Evolutionary conservation across 495 filamentous ascomycete species (phyloP).

Genomic region (Penicillium simplicissimum): DNA sequence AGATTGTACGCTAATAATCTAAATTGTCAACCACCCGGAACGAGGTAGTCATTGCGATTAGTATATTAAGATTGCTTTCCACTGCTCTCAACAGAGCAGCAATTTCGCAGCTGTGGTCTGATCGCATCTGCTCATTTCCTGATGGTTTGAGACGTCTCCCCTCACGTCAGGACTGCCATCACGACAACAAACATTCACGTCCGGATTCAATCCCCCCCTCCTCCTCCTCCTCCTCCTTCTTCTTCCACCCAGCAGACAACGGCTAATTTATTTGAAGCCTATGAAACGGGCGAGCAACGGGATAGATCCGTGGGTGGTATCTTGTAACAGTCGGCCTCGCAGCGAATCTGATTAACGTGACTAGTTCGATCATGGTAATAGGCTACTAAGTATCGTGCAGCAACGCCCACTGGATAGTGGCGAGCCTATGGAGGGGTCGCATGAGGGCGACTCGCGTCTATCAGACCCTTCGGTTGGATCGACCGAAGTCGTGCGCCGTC

Average conservation of each 20-base stretch:
- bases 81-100: background rate
- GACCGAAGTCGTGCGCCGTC: slow-evolving; percentile 3
- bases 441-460: slow-evolving; percentile 17
- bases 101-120: background rate
- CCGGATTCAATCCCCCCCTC: background rate
- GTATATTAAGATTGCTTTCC: background rate
- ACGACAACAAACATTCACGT: background rate
- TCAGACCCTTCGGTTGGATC: slow-evolving; percentile 24
- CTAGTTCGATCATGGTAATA: background rate
- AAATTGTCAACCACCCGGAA: too few relatives aligned
- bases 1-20: background rate
- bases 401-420: slow-evolving; percentile 7
- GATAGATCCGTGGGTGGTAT: background rate
- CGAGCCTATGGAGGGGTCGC: slow-evolving; percentile 13
- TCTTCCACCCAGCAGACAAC: background rate
- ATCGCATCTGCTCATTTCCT: slow-evolving; percentile 11
- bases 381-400: slow-evolving; percentile 7
- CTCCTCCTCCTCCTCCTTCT: background rate
- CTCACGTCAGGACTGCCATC: slow-evolving; percentile 7
- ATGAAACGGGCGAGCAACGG: background rate
- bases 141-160: slow-evolving; percentile 3
- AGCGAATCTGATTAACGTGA: slow-evolving; percentile 3
- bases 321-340: background rate
- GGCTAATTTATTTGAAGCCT: background rate
- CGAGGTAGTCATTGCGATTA: background rate